phyloP scores from a whole-genome alignment of 352 stramenopile species.

The Globisporangium carolinianum region DNA sequence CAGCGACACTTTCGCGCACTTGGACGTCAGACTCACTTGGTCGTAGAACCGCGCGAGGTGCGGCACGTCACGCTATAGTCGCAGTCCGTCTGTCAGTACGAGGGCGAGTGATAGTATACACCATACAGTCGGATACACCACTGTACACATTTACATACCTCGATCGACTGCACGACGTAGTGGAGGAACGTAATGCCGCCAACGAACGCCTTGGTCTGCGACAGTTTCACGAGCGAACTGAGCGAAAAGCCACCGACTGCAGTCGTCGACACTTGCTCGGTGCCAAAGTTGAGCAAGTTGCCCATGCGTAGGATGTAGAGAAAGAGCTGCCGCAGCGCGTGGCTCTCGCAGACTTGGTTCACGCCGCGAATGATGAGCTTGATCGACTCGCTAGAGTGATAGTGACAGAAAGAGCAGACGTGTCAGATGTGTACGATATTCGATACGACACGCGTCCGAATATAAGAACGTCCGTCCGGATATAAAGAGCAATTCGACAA shows the following conservation, averaged over 20 bases:
- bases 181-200: slow-evolving; percentile 78
- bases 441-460: too few relatives aligned
- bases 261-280: slow-evolving; percentile 26
- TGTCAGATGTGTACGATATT: too few relatives aligned
- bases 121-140: background rate
- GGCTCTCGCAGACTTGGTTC: slow-evolving; percentile 73
- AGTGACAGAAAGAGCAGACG: background rate
- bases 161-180: slow-evolving; percentile 83
- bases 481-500: background rate
- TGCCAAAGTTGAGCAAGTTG: slow-evolving; percentile 52
- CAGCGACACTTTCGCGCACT: slow-evolving; percentile 71
- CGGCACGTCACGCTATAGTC: slow-evolving; percentile 43
- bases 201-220: slow-evolving; percentile 82
- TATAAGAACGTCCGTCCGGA: too few relatives aligned
- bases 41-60: slow-evolving; percentile 70
- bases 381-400: slow-evolving; percentile 42
- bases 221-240: slow-evolving; percentile 76
- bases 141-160: slow-evolving; percentile 15
- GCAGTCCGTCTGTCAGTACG: background rate
- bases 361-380: slow-evolving; percentile 69
- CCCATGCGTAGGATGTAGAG: slow-evolving; percentile 75
- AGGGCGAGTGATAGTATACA: background rate
- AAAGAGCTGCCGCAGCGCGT: slow-evolving; percentile 70
- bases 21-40: slow-evolving; percentile 66
- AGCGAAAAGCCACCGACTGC: slow-evolving; percentile 65